These are phyloP conservation scores for Apiospora rasikravindrae DNA, from an alignment of 2,329 filamentous ascomycete species.

Conservation along the genomic window DNA sequence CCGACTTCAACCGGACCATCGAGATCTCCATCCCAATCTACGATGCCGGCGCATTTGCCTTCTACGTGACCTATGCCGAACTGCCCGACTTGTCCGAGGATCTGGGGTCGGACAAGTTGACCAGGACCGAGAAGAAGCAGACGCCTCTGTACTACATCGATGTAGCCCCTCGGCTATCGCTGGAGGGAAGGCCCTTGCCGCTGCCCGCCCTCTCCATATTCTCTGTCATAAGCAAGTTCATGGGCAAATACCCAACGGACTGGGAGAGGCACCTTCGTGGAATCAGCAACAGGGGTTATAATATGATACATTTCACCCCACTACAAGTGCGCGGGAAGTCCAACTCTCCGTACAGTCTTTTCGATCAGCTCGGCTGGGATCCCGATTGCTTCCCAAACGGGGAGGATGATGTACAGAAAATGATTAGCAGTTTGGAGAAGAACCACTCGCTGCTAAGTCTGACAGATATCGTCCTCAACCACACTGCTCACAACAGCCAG, in stretches of 20 bases:
- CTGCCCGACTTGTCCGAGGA: conserved; percentile 77
- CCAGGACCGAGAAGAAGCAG: conserved; percentile 61
- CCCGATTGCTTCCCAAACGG: conserved; percentile 80
- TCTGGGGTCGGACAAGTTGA: conserved; percentile 50
- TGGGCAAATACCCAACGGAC: conserved; percentile 88
- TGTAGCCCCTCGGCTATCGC: conserved; percentile 79
- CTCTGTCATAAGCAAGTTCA: conserved; percentile 96
- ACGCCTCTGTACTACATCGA: conserved; percentile 91
- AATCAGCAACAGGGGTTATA: conserved; percentile 91
- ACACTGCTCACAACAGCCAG: conserved; percentile 92
- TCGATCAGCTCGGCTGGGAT: conserved; percentile 90
- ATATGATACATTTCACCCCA: conserved; percentile 98
- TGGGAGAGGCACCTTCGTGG: conserved; percentile 90
- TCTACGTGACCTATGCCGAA: conserved; percentile 90
- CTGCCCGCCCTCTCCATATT: conserved; percentile 89
- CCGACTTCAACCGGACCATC: conserved; percentile 91
- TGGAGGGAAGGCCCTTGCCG: conserved; percentile 77
- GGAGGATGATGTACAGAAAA: conserved; percentile 76
- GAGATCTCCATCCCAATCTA: conserved; percentile 88
- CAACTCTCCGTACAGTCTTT: conserved; percentile 97
- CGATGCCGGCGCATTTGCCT: conserved; percentile 86
- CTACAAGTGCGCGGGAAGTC: conserved; percentile 86
- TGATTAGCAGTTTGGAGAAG: conserved; percentile 82
- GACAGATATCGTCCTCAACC: conserved; percentile 97
- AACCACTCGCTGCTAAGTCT: conserved; percentile 85